Conservation (phyloP, 2,329 filamentous ascomycete species). For the Cladosporium sp. region DNA sequence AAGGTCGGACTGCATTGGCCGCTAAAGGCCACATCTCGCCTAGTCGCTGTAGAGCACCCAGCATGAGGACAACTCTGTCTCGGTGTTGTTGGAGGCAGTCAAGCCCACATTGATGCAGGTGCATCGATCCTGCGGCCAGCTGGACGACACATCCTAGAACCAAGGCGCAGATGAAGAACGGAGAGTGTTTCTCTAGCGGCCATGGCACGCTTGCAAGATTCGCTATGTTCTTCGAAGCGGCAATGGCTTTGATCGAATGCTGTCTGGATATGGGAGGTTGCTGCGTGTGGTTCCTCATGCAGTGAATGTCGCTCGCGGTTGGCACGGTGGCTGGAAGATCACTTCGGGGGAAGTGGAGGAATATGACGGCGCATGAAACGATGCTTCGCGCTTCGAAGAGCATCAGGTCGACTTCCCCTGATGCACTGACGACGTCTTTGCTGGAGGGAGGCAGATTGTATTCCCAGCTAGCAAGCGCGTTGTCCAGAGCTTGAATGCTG, state of each 20-base stretch:
- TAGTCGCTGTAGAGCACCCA: conserved; percentile 70
- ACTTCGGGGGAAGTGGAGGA: conserved; percentile 73
- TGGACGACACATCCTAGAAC: conserved; percentile 75
- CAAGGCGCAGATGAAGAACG: conserved; percentile 77
- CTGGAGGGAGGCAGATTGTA: conserved; percentile 73
- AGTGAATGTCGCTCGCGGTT: conserved; percentile 41
- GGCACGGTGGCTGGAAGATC: conserved; percentile 61
- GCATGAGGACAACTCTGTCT: conserved; percentile 61
- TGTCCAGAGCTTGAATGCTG: conserved; percentile 52
- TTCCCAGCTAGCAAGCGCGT: conserved; percentile 66
- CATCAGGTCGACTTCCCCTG: conserved; percentile 74
- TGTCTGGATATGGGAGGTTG: conserved; percentile 43
- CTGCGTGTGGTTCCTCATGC: conserved; percentile 39
- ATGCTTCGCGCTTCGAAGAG: conserved; percentile 90
- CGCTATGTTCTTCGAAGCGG: conserved; percentile 71
- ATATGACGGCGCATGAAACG: conserved; percentile 55
- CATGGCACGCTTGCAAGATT: conserved; percentile 68
- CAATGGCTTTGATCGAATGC: conserved; percentile 71
- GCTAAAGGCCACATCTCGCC: neutral
- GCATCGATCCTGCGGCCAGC: conserved; percentile 65
- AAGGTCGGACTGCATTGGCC: neutral
- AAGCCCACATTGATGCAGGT: conserved; percentile 43
- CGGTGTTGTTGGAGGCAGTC: conserved; percentile 60
- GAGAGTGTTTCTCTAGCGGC: conserved; percentile 65
- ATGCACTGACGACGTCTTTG: conserved; percentile 65